Evolutionary conservation across 345 rosid species (phyloP), one percentile per base, ranked within the genome.

Genomic region (Schrenkiella parvula): DNA sequence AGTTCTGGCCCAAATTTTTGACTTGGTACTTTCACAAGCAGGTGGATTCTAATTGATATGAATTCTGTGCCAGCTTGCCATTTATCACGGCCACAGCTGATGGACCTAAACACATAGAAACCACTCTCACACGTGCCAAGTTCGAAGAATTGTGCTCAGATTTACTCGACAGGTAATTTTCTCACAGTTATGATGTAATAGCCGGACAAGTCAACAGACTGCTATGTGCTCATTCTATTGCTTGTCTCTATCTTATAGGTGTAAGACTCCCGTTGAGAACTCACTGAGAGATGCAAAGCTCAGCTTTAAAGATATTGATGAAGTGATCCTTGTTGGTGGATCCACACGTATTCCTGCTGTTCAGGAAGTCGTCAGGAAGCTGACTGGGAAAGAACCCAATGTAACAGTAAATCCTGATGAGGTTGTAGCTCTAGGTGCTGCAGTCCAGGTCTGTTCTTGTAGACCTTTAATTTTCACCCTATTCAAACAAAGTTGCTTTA

Each of bases 271-370:
- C 0, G 99, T 89, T 21, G 93, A 95, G 71, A 95, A 83, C 73
- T 54, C 99, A 8, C 72, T 95, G 69, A 86, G 86, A 78, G 99
- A 91, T 67, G 99, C 99, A 21, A 95, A 91, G 67, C 91, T 95
- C 23, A 75, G 96, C 61, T 80, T 88, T 56, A 89, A 85, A 42
- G 99, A 95, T 52, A 64, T 95, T 39, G 99, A 91, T 82, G 99
- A 95, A 80, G 93, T 91, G 15, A 91, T 95, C 55, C 97, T 95
- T 79, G 99, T 95, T 12, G 99, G 99, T 73, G 99, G 99, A 38
- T 95, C 99, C 41, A 95, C 99, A 28, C 95, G 97, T 34, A 95
- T 95, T 48, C 99, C 96, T 34, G 96, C 99, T 67, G 98, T 95
- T 29, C 97, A 91, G 79, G 93, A 85, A 76, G 89, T 95, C 19